These are phyloP conservation scores for Pyrrhoderma noxium DNA, from an alignment of 1,284 basidiomycete species.

Conservation along the genomic window DNA sequence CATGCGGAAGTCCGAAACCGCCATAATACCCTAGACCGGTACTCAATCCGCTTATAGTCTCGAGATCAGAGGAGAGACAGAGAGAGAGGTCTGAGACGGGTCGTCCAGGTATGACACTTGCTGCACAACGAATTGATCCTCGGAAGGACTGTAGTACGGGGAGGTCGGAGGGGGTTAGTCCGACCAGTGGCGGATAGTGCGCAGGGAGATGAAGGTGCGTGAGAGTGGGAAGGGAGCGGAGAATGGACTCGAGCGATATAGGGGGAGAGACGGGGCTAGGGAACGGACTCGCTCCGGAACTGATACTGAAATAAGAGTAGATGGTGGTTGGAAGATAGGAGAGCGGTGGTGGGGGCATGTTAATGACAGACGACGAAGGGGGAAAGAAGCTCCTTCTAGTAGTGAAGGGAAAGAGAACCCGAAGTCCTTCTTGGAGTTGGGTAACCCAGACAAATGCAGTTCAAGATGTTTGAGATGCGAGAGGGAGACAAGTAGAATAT, in stretches of 20 bases:
- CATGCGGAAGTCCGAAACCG: constrained; percentile 33
- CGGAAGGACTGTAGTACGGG: constrained; percentile 47
- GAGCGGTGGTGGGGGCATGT: constrained; percentile 20
- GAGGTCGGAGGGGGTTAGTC: constrained; percentile 35
- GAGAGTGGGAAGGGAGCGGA: constrained; percentile 34
- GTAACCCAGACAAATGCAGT: constrained; percentile 39
- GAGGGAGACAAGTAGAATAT: constrained; percentile 7
- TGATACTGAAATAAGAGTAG: too few relatives aligned
- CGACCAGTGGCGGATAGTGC: constrained; percentile 31
- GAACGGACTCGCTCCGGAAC: too few relatives aligned
- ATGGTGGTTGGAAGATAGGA: too few relatives aligned
- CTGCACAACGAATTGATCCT: constrained; percentile 50
- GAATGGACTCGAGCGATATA: constrained; percentile 36
- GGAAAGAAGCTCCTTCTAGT: constrained; percentile 27
- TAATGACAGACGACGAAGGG: constrained; percentile 43
- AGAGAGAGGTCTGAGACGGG: constrained; percentile 49
- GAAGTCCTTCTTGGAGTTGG: constrained; percentile 11
- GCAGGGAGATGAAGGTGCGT: constrained; percentile 46
- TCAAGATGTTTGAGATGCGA: constrained; percentile 46
- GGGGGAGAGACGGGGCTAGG: constrained; percentile 31
- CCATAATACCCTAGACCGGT: constrained; percentile 38
- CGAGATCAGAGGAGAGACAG: too few relatives aligned
- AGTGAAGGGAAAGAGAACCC: constrained; percentile 24
- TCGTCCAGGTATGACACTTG: constrained; percentile 49
- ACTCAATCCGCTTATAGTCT: too few relatives aligned